These are phyloP conservation scores for Creolimax fragrantissima DNA, from an alignment of 78 protist species.

Conservation along the genomic window DNA sequence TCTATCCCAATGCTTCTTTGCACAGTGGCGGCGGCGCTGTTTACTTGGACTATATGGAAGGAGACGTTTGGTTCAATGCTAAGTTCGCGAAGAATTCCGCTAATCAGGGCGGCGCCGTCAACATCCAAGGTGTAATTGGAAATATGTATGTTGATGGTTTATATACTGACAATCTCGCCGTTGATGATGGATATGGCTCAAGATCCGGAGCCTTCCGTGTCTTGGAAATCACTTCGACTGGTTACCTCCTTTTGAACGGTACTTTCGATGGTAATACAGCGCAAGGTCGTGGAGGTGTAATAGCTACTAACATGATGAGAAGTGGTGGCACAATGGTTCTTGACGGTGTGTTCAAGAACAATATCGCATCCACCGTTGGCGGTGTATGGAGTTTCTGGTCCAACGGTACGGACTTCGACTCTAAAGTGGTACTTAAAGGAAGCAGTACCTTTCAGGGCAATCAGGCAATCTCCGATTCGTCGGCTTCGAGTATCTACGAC, in stretches of 20 bases:
- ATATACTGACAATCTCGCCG: neutral
- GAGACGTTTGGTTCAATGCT: neutral
- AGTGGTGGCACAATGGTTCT: neutral
- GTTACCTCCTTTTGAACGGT: neutral
- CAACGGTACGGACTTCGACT: neutral
- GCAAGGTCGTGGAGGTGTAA: constrained; percentile 9
- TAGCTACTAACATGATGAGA: neutral
- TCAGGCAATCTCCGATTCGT: neutral
- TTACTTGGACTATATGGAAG: constrained; percentile 7
- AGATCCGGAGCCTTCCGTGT: constrained; percentile 6
- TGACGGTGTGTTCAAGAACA: neutral
- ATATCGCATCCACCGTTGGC: neutral
- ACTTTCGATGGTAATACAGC: neutral
- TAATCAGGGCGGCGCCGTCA: constrained; percentile 9
- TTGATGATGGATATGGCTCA: constrained; percentile 1
- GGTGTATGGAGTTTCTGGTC: constrained; percentile 3
- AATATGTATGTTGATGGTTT: neutral
- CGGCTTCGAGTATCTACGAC: neutral
- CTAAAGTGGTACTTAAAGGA: neutral
- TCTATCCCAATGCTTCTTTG: neutral
- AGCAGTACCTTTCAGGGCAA: neutral
- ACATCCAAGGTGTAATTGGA: neutral
- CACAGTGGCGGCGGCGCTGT: neutral
- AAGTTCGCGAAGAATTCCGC: neutral
- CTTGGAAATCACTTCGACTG: neutral